These are phyloP conservation scores for Gossypium arboreum DNA, from an alignment of 345 rosid species.

Conservation along the genomic window DNA sequence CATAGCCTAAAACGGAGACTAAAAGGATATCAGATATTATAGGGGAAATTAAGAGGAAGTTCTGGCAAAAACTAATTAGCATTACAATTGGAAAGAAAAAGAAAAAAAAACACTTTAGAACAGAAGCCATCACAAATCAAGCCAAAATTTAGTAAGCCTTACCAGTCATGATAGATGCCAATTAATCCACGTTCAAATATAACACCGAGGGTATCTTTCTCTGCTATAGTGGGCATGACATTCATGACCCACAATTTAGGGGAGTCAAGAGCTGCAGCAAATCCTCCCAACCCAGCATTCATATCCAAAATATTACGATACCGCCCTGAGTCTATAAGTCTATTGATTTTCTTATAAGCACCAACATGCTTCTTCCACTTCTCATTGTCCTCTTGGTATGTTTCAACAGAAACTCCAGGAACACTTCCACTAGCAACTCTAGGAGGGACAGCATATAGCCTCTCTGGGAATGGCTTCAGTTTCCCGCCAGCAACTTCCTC, in stretches of 20 bases:
- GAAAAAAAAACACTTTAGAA: neutral
- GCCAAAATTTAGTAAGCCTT: constrained; percentile 18
- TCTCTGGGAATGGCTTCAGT: constrained; percentile 70
- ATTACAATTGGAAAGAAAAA: neutral
- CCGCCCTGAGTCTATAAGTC: constrained; percentile 69
- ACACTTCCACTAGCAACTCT: constrained; percentile 81
- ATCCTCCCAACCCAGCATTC: constrained; percentile 97
- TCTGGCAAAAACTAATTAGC: neutral
- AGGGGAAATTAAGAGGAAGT: neutral
- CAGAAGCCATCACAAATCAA: neutral
- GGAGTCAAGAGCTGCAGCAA: constrained; percentile 80
- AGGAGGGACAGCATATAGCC: constrained; percentile 80
- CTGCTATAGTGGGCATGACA: constrained; percentile 89
- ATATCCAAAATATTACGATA: constrained; percentile 97
- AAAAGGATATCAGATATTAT: neutral
- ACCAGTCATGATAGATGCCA: constrained; percentile 99
- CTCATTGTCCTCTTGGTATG: constrained; percentile 64
- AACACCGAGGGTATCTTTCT: constrained; percentile 72
- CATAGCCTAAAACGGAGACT: neutral
- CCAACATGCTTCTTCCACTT: constrained; percentile 84
- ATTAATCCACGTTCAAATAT: constrained; percentile 85
- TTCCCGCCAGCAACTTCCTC: constrained; percentile 67
- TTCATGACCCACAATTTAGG: constrained; percentile 95
- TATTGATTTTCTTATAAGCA: constrained; percentile 81
- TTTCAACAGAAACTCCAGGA: constrained; percentile 80